Conservation (phyloP, 2,329 filamentous ascomycete genomes). For the Hypoxylon sp. region DNA sequence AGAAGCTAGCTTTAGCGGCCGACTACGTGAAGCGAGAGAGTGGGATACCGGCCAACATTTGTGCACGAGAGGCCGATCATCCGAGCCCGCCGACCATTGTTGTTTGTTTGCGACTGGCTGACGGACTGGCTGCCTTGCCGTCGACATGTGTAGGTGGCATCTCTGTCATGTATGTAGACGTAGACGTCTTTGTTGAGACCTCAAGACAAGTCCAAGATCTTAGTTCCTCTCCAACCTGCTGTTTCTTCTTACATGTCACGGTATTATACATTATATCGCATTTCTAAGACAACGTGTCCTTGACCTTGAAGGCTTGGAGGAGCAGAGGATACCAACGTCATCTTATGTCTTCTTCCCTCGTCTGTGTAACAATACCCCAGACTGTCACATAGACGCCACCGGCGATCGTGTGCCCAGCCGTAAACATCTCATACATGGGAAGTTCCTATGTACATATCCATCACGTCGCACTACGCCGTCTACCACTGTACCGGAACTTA, state of each 20-base stretch:
- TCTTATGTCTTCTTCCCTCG: too few species aligned
- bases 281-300: too few species aligned
- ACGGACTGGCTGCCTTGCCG: not conserved
- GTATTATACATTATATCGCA: too few species aligned
- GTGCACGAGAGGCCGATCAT: constrained; percentile 27
- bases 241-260: too few species aligned
- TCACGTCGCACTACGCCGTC: not conserved
- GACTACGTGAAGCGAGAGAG: not conserved
- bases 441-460: not conserved
- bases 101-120: not conserved
- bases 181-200: constrained; percentile 10
- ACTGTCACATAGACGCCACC: not conserved
- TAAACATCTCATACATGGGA: not conserved
- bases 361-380: not conserved
- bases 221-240: too few species aligned
- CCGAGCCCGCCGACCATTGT: too few species aligned
- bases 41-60: not conserved
- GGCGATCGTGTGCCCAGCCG: not conserved
- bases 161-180: not conserved
- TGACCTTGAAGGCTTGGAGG: too few species aligned
- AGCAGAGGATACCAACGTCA: too few species aligned
- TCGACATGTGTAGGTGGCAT: too few species aligned
- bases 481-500: not conserved
- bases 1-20: not conserved
- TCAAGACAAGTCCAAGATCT: constrained; percentile 22